Evolutionary conservation across 345 rosid species (phyloP).

Genomic region (Lenwebbia sp.): DNA sequence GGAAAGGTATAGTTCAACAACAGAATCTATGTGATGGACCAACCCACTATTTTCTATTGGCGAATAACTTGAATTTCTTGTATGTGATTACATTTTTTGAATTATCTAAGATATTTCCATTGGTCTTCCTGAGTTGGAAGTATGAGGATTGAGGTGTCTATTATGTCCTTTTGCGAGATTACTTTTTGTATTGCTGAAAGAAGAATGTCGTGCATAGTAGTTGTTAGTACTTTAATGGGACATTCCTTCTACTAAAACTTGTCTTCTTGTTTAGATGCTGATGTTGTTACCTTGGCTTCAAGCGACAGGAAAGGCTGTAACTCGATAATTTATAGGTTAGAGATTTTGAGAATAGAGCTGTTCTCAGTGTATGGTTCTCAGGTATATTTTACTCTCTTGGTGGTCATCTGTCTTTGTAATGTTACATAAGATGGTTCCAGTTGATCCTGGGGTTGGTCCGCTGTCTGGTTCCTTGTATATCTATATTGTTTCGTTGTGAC

Average conservation of each 20-base stretch:
- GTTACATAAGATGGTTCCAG: neutral
- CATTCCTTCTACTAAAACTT: neutral
- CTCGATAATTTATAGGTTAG: conserved; percentile 63
- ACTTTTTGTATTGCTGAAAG: neutral
- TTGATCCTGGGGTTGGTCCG: neutral
- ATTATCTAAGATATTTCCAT: neutral
- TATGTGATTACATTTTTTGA: neutral
- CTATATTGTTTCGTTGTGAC: neutral
- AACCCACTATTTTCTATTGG: neutral
- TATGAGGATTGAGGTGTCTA: neutral
- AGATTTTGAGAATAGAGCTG: conserved; percentile 69
- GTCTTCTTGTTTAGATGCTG: conserved; percentile 35
- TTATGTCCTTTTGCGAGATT: neutral
- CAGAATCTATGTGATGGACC: neutral
- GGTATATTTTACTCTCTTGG: conserved; percentile 33
- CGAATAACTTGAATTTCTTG: neutral
- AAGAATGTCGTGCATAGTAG: neutral
- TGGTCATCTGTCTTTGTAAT: neutral
- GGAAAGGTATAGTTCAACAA: conserved; percentile 36
- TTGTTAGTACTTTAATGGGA: neutral
- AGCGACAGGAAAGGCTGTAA: conserved; percentile 24
- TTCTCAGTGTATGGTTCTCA: conserved; percentile 73
- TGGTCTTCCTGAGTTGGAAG: neutral
- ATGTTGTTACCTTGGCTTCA: conserved; percentile 28
- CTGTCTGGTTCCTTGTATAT: neutral